Conservation (phyloP, 495 filamentous ascomycete genomes). For the Letharia columbiana region DNA sequence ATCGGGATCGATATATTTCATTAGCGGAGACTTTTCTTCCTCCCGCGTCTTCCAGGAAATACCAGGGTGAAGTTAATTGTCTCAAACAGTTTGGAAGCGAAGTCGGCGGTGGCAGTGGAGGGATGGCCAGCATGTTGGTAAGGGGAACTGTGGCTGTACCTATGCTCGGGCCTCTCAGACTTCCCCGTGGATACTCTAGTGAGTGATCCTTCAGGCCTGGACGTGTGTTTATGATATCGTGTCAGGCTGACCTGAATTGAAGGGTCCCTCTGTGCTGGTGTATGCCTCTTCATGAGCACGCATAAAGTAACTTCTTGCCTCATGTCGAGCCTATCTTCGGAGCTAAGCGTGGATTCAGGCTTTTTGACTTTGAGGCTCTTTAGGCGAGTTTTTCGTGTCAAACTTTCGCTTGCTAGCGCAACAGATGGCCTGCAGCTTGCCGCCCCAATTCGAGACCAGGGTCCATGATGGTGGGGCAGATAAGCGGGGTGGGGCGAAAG, state of each 20-base stretch:
- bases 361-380: background rate
- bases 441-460: background rate
- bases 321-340: no score
- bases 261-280: background rate
- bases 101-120: no score
- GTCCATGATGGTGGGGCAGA: background rate
- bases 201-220: background rate
- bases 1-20: no score
- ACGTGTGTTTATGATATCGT: background rate
- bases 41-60: no score
- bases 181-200: background rate
- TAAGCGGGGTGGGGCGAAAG: background rate
- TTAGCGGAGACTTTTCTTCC: no score
- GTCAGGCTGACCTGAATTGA: background rate
- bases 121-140: no score
- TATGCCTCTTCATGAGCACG: no score
- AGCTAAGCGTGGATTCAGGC: background rate
- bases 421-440: slow-evolving; percentile 2
- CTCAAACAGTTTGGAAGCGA: no score
- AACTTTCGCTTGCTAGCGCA: background rate
- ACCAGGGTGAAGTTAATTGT: no score
- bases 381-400: slow-evolving; percentile 3
- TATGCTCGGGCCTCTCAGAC: background rate
- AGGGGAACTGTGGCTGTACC: background rate
- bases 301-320: no score